Base-by-base conservation (phyloP, 352 stramenopile genomes). In the Globisporangium radiosum region DNA sequence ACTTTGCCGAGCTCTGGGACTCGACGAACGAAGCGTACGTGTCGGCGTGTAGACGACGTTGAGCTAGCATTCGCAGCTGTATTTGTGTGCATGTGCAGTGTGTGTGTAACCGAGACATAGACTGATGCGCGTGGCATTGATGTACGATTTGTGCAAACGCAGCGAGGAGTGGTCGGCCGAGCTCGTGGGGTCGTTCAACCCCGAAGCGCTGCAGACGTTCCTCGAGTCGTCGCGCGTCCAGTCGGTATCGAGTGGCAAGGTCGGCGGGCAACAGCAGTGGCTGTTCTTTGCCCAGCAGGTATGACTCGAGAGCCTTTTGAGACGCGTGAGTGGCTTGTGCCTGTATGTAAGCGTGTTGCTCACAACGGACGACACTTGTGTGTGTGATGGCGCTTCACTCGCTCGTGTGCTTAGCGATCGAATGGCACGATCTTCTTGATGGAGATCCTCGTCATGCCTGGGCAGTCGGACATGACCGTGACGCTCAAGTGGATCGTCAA, bases 401-500 rank as follows among this genome's bases (percentile, higher is more conserved):
- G 45, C 13, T 7, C 25, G 13, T 47, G 6, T 33, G 11, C 11
- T 15, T 52, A 94, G 85, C 71, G 80, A 69, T 73, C 69, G 7
- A 87, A 92, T 52, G 79, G 78, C 49, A 92, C 84, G 10, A 60
- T 90, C n/a, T 95, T 91, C 62, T 64, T 95, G 62, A 74, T 88
- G 3, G 82, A 94, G 52, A 75, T 95, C 44, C 76, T 77, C 48
- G 64, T 94, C 14, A 89, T 92, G 71, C 82, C 85, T 2, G 83
- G 81, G 7, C 70, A 89, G 19, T 73, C 76, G 3, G 86, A 94
- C 47, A 79, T 93, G 69, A 91, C 81, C 1, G 79, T 90, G 51
- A 93, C 86, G 15, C 71, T 94, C 50, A 95, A 95, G 69, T 94
- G 86, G 81, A 90, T 95, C 68, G 84, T 93, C 49, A 90, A 91